Evolutionary conservation across 164 flowering plant species (phyloP).

Genomic region (grape (Vitis vinifera)): ASM3070453v1 NC_081821.1:10575001-10575500

Average conservation of each 20-base stretch:
- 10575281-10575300: not conserved
- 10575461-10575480: not conserved
- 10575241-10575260: constrained; percentile 6
- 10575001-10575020: too few relatives aligned
- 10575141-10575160: not conserved
- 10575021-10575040: too few relatives aligned
- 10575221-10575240: constrained; percentile 7
- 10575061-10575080: too few relatives aligned
- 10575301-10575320: constrained; percentile 13
- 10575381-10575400: constrained; percentile 15
- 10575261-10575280: not conserved
- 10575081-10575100: too few relatives aligned
- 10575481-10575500: constrained; percentile 1
- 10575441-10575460: constrained; percentile 6
- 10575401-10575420: constrained; percentile 14
- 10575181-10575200: not conserved
- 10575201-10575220: constrained; percentile 1
- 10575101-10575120: too few relatives aligned
- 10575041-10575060: too few relatives aligned
- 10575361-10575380: constrained; percentile 11
- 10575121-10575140: not conserved
- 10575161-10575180: not conserved
- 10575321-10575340: constrained; percentile 14
- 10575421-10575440: constrained; percentile 12
- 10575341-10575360: not conserved